Percentiles rank a stretch among this genome's conserved stretches.
Evolutionary conservation across 352 stramenopile species (phyloP).

Genomic region (Phytopythium cucurbitacearum): DNA sequence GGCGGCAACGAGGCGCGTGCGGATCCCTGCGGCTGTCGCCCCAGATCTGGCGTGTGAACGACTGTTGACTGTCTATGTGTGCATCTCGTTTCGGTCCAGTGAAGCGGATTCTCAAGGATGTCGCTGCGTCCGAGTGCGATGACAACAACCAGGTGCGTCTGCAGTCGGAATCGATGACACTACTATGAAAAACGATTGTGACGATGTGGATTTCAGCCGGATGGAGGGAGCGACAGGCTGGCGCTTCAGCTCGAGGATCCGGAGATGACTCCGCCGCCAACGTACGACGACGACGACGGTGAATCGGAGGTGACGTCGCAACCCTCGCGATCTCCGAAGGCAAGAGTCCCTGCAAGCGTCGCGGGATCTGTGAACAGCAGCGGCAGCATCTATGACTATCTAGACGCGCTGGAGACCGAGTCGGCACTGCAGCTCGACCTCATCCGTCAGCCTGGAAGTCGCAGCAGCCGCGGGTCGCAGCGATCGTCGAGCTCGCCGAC

Average conservation of each 20-base stretch:
- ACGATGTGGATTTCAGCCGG: no score
- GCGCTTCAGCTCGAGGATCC: constrained; percentile 47
- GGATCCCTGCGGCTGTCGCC: neutral
- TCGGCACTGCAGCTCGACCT: constrained; percentile 44
- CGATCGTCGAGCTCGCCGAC: neutral
- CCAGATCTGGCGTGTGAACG: no score
- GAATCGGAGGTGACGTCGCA: constrained; percentile 23
- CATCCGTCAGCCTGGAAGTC: constrained; percentile 6
- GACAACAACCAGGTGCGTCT: constrained; percentile 24
- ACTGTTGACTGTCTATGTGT: no score
- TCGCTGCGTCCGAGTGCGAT: neutral
- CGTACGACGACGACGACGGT: constrained; percentile 23
- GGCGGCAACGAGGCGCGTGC: constrained; percentile 4
- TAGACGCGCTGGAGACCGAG: constrained; percentile 70
- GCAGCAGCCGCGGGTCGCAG: no score
- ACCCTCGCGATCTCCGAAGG: constrained; percentile 17
- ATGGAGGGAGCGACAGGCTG: constrained; percentile 7
- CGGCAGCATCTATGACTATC: constrained; percentile 74
- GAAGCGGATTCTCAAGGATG: neutral
- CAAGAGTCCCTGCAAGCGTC: constrained; percentile 3
- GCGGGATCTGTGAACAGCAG: constrained; percentile 10
- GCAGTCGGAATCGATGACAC: no score
- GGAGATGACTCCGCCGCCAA: constrained; percentile 20
- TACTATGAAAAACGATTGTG: no score
- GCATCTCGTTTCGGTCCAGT: neutral